Percentiles rank a stretch among this genome's conserved stretches.
Conservation (phyloP, 1,284 basidiomycete species). For the Cystobasidium pallidum region DNA sequence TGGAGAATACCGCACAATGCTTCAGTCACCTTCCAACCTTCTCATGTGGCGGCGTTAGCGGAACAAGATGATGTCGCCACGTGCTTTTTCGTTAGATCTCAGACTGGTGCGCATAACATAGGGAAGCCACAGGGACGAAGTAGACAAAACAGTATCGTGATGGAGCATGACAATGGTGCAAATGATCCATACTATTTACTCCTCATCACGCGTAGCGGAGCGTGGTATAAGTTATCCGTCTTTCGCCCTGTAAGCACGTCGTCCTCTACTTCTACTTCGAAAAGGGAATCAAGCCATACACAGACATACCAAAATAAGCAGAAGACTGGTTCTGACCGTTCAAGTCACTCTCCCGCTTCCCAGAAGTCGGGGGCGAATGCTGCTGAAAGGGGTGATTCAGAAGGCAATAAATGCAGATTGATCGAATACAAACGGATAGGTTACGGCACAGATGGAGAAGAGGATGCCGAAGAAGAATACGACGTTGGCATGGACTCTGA, state of each 20-base stretch:
- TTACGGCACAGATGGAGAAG: conserved; percentile 27
- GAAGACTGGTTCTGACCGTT: not conserved
- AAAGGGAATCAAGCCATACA: not conserved
- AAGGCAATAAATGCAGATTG: conserved; percentile 24
- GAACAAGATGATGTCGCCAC: conserved; percentile 50
- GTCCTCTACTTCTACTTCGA: not conserved
- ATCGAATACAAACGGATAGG: conserved; percentile 32
- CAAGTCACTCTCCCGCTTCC: not conserved
- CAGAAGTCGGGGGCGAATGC: not conserved
- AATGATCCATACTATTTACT: conserved; percentile 27
- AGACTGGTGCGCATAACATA: not conserved
- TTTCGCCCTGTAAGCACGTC: not conserved
- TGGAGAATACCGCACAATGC: conserved; percentile 72
- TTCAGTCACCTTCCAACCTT: conserved; percentile 57
- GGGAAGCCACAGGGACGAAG: not conserved
- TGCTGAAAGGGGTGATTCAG: not conserved
- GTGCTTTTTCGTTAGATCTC: conserved; percentile 21
- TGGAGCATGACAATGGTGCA: not conserved
- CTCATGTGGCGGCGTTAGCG: conserved; percentile 53
- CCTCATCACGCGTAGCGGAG: conserved; percentile 34
- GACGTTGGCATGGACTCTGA: not conserved
- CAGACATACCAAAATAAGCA: not conserved
- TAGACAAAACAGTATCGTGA: not conserved
- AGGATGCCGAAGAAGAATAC: conserved; percentile 30
- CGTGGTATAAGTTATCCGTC: conserved; percentile 26